These are phyloP conservation scores for Neurospora hispaniola DNA, from an alignment of 495 filamentous ascomycete genomes.

Conservation along the genomic window DNA sequence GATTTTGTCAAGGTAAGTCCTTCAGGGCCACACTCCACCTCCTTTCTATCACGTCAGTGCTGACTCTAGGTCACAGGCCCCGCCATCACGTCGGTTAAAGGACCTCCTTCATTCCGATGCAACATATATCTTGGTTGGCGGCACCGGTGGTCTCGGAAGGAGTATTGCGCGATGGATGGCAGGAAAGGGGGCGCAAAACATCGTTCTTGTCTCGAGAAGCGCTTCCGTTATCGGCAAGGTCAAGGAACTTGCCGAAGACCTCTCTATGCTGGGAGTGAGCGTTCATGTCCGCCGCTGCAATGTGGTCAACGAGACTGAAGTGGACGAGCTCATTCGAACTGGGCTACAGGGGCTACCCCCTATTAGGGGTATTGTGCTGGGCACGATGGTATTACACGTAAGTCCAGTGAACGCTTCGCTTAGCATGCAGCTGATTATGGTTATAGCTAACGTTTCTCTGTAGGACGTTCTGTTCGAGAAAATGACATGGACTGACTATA, in stretches of 20 bases:
- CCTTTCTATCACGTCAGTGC: neutral
- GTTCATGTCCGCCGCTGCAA: slow-evolving; percentile 33
- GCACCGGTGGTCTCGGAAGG: slow-evolving; percentile 53
- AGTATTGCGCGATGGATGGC: slow-evolving; percentile 52
- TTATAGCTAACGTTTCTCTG: neutral
- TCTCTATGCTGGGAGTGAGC: slow-evolving; percentile 24
- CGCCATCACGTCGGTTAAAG: slow-evolving; percentile 21
- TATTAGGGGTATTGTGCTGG: slow-evolving; percentile 39
- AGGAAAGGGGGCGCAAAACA: slow-evolving; percentile 42
- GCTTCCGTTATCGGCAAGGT: slow-evolving; percentile 32
- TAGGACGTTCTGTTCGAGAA: slow-evolving; percentile 47
- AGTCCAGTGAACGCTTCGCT: slow-evolving; percentile 8
- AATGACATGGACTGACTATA: slow-evolving; percentile 42
- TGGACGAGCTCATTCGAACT: slow-evolving; percentile 26
- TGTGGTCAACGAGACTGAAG: slow-evolving; percentile 28
- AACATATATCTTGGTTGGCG: slow-evolving; percentile 52
- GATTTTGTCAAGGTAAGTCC: slow-evolving; percentile 29
- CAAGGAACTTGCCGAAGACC: slow-evolving; percentile 36
- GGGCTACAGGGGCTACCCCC: slow-evolving; percentile 28
- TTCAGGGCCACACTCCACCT: neutral
- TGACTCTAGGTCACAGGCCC: slow-evolving; percentile 11
- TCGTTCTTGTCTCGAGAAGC: slow-evolving; percentile 50
- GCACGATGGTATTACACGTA: slow-evolving; percentile 46
- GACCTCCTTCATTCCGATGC: slow-evolving; percentile 33
- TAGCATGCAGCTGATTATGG: neutral